Base-by-base conservation (phyloP, 2,329 filamentous ascomycete species). In the Alternaria arbusti region DNA sequence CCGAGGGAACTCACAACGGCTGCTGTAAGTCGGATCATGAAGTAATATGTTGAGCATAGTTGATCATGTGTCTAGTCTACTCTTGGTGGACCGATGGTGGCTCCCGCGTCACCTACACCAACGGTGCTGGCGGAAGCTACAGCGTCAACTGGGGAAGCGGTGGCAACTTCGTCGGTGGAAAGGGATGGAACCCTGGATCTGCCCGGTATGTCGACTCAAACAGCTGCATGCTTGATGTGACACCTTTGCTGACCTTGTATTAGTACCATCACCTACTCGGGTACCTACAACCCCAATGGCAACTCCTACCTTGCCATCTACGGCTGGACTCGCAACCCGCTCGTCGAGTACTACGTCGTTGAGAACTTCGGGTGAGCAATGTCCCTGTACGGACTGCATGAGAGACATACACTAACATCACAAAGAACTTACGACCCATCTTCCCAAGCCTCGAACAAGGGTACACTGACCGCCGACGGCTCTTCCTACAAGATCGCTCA, bases 1-100 rank as follows among this genome's bases (percentile, higher is more conserved):
- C 79, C 13, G 85, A 83, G 4, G 87, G 86, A 52, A 85, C 81
- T 7, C 80, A 85, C 79, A 84, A 87, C 70, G 86, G 86, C 58
- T 89, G 83, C 80, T 89, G 85, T 63, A 51, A 40, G 61, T 63
- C 4, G 9, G 10, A 12, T 8, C 20, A 26, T 17, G 13, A 20
- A 47, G 5, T 11, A 7, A 5, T 4, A 5, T 26, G 15, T n/a
- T 36, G 6, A 44, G 26, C 32, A 43, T 30, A n/a, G 11, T 23
- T 56, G 17, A 46, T 11, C 11, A 44, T 30, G 9, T 2, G 36
- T 15, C 10, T 52, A 63, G 61, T 62, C 81, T 89, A 86, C 78
- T 87, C 85, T 9, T 88, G 83, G 81, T 89, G 86, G 86, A 87
- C 84, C 59, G 86, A 89, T 63, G 84, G 84, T 28, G 80, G 77